Percentiles rank a stretch among this genome's conserved stretches.
These are phyloP conservation scores for Candida oleophila DNA, from an alignment of 805 yeast genomes.

Conservation along the genomic window DNA sequence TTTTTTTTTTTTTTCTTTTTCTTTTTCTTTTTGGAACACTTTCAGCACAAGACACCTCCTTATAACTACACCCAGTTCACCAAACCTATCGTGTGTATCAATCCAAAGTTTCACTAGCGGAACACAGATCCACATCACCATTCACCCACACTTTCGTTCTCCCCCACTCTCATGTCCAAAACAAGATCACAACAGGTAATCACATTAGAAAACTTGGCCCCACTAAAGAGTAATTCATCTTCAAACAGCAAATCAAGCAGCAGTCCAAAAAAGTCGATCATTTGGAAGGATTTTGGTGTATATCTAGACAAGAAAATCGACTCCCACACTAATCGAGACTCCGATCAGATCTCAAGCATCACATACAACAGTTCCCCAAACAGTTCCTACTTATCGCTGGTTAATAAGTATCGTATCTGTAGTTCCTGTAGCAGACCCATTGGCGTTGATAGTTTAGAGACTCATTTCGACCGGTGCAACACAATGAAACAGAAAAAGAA, in stretches of 20 bases:
- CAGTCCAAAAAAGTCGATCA: slow-evolving; percentile 22
- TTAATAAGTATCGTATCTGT: slow-evolving; percentile 38
- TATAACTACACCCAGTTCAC: neutral
- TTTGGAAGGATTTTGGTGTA: slow-evolving; percentile 47
- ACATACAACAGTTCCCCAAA: slow-evolving; percentile 19
- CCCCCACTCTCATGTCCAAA: slow-evolving; percentile 15
- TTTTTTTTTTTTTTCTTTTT: neutral
- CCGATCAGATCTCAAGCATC: slow-evolving; percentile 16
- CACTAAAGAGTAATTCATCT: slow-evolving; percentile 4
- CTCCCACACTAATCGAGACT: slow-evolving; percentile 22
- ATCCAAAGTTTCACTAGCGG: neutral
- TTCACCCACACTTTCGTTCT: neutral
- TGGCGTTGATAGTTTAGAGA: slow-evolving; percentile 31
- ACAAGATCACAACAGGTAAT: slow-evolving; percentile 22
- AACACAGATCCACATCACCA: neutral
- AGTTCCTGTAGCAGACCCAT: slow-evolving; percentile 39
- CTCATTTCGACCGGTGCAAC: slow-evolving; percentile 35
- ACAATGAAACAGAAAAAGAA: slow-evolving; percentile 37
- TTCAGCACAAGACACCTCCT: neutral
- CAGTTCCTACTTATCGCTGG: slow-evolving; percentile 30
- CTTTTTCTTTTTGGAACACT: neutral
- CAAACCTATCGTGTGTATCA: neutral
- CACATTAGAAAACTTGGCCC: slow-evolving; percentile 23
- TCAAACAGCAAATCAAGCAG: neutral
- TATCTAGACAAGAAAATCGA: slow-evolving; percentile 40